Evolutionary conservation across 176 grass and related monocot species (phyloP).

Genomic region (Elymus sibiricus): DNA sequence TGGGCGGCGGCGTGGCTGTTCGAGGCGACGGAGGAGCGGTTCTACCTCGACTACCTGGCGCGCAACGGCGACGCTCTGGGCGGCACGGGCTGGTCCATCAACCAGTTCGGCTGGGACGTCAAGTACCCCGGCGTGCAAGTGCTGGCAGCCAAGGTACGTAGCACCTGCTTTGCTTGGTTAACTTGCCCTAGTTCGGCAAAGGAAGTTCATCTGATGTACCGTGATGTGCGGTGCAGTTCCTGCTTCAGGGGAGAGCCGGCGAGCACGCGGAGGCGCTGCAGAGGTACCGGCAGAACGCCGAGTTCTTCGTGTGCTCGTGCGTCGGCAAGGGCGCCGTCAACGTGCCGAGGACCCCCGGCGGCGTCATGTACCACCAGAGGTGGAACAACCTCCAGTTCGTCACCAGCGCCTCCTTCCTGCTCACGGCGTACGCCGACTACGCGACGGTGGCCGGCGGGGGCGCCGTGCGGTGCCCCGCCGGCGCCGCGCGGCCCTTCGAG

Average conservation of each 20-base stretch:
- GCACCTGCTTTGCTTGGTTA: not conserved
- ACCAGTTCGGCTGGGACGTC: constrained; percentile 95
- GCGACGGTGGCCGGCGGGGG: constrained; percentile 28
- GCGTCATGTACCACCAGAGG: constrained; percentile 75
- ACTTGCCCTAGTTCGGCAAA: not conserved
- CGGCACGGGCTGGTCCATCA: constrained; percentile 72
- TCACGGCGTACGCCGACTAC: constrained; percentile 82
- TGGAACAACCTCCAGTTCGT: constrained; percentile 99
- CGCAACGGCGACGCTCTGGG: constrained; percentile 63
- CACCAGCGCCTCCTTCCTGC: constrained; percentile 74
- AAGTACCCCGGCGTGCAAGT: constrained; percentile 91
- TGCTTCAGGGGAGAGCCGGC: constrained; percentile 58
- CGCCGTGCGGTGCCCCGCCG: constrained; percentile 45
- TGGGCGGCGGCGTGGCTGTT: constrained; percentile 95
- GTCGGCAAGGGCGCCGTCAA: constrained; percentile 57
- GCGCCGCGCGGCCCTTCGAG: constrained; percentile 36
- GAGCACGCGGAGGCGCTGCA: constrained; percentile 48
- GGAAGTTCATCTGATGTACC: not conserved
- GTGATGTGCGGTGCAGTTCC: constrained; percentile 38
- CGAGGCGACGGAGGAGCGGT: constrained; percentile 59
- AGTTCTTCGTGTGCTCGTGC: constrained; percentile 92
- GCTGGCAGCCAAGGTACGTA: constrained; percentile 60
- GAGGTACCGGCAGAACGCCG: constrained; percentile 75
- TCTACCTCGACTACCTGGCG: constrained; percentile 74
- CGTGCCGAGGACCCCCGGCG: constrained; percentile 73